Percentiles rank a stretch among this genome's conserved stretches.
phyloP scores from a whole-genome alignment of 1,139 yeast genomes.

The Candida glucosophila region DNA sequence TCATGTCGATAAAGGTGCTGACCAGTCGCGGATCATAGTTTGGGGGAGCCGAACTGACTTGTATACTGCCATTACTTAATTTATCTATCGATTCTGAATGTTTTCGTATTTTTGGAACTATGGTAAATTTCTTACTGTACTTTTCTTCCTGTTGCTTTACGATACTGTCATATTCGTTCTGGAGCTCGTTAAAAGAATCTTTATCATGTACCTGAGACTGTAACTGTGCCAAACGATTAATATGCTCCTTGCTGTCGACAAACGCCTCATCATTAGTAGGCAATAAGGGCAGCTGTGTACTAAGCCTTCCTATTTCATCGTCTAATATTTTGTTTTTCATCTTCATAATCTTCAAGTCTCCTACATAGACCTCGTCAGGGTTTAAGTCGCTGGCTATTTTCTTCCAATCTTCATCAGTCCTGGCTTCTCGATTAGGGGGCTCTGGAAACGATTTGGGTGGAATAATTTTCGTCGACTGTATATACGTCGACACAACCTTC shows the following conservation, averaged over 20 bases:
- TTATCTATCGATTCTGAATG: slow-evolving; percentile 8
- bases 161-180: slow-evolving; percentile 14
- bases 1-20: slow-evolving; percentile 16
- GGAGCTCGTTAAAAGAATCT: slow-evolving; percentile 17
- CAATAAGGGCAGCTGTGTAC: slow-evolving; percentile 12
- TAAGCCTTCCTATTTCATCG: slow-evolving; percentile 18
- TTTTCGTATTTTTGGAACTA: too few species aligned
- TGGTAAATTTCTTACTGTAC: slow-evolving; percentile 10
- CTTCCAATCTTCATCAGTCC: slow-evolving; percentile 12
- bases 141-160: slow-evolving; percentile 15
- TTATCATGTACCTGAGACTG: slow-evolving; percentile 14
- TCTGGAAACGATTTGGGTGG: slow-evolving; percentile 45
- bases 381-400: slow-evolving; percentile 12
- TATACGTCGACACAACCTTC: slow-evolving; percentile 42
- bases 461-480: slow-evolving; percentile 39
- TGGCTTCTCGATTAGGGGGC: slow-evolving; percentile 14
- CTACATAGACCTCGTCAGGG: slow-evolving; percentile 39
- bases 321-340: slow-evolving; percentile 13
- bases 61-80: slow-evolving; percentile 3
- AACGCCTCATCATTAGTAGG: slow-evolving; percentile 13
- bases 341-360: slow-evolving; percentile 39
- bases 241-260: slow-evolving; percentile 17
- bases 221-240: slow-evolving; percentile 16
- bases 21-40: slow-evolving; percentile 30
- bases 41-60: slow-evolving; percentile 27